phyloP scores from a whole-genome alignment of 2,329 filamentous ascomycete species.

The Trichoderma sp. region DNA sequence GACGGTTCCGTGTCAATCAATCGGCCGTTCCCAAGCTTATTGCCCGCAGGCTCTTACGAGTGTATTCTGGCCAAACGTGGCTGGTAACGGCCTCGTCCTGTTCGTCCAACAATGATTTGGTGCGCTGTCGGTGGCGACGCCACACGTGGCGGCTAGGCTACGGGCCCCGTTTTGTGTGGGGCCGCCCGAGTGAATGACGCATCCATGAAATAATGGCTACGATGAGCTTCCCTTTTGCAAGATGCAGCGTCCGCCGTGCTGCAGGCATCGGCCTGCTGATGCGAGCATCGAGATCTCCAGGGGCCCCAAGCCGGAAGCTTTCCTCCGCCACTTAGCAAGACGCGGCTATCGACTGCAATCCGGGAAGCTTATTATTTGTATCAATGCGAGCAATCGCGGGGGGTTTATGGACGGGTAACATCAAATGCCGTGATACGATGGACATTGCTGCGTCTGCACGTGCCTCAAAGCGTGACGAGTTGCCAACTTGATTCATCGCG shows the following conservation, averaged over 20 bases:
- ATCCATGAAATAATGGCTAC: constrained; percentile 9
- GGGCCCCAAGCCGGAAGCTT: not conserved
- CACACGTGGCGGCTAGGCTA: not conserved
- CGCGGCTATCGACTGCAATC: not conserved
- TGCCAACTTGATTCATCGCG: not conserved
- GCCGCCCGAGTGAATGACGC: constrained; percentile 7
- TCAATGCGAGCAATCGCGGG: not conserved
- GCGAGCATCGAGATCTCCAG: constrained; percentile 14
- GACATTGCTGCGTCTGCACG: not conserved
- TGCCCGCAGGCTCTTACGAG: not conserved
- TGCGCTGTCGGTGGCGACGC: not conserved
- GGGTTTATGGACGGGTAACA: not conserved
- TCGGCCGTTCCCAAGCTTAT: not conserved
- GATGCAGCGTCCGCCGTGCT: not conserved
- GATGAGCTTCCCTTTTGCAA: not conserved
- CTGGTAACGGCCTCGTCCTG: not conserved
- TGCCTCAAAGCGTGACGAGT: not conserved
- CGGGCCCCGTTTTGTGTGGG: not conserved
- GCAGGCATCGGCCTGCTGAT: not conserved
- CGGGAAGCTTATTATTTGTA: not conserved
- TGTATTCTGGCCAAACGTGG: not conserved
- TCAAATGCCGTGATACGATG: not conserved
- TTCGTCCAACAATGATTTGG: not conserved
- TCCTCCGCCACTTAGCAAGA: not conserved
- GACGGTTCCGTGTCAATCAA: not conserved